Percentiles rank a stretch among this genome's conserved stretches.
These are phyloP conservation scores for Coemansia furcata DNA, from an alignment of 192 early-diverging fungal genomes.

Conservation along the genomic window DNA sequence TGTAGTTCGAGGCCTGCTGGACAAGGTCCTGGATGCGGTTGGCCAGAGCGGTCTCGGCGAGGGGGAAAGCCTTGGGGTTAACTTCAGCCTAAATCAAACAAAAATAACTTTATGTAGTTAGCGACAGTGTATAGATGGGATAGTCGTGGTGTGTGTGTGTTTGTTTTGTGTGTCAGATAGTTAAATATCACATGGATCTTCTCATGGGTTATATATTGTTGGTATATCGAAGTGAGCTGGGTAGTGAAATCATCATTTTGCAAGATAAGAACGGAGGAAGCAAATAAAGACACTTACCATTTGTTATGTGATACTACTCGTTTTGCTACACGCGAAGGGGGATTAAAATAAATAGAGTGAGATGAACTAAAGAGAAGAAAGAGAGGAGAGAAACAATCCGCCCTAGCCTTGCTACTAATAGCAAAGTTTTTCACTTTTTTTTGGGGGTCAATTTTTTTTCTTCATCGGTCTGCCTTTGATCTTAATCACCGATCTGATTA, in stretches of 20 bases:
- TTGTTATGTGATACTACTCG: neutral
- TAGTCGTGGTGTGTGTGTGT: neutral
- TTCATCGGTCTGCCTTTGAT: neutral
- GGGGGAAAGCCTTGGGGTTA: slow-evolving; percentile 74
- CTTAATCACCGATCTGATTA: slow-evolving; percentile 10
- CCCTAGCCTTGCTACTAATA: neutral
- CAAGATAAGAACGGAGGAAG: neutral
- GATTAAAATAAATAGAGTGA: slow-evolving; percentile 9
- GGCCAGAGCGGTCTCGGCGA: slow-evolving; percentile 85
- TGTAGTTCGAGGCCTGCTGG: slow-evolving; percentile 99
- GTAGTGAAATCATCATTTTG: slow-evolving; percentile 49
- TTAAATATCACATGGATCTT: slow-evolving; percentile 33
- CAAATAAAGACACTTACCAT: slow-evolving; percentile 5
- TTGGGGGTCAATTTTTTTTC: neutral
- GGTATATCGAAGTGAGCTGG: slow-evolving; percentile 51
- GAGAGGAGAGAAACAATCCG: neutral
- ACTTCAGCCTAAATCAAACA: slow-evolving; percentile 16
- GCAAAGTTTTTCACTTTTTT: neutral
- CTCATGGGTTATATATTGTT: slow-evolving; percentile 33
- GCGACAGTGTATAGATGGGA: neutral
- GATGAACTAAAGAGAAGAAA: slow-evolving; percentile 1
- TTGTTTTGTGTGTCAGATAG: slow-evolving; percentile 6
- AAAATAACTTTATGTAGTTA: neutral
- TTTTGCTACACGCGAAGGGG: slow-evolving; percentile 1
- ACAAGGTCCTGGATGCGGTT: slow-evolving; percentile 95